Percentiles rank a stretch among this genome's conserved stretches.
Conservation (phyloP, 139 green algal species). For the Zygnema circumcarinatum region DNA sequence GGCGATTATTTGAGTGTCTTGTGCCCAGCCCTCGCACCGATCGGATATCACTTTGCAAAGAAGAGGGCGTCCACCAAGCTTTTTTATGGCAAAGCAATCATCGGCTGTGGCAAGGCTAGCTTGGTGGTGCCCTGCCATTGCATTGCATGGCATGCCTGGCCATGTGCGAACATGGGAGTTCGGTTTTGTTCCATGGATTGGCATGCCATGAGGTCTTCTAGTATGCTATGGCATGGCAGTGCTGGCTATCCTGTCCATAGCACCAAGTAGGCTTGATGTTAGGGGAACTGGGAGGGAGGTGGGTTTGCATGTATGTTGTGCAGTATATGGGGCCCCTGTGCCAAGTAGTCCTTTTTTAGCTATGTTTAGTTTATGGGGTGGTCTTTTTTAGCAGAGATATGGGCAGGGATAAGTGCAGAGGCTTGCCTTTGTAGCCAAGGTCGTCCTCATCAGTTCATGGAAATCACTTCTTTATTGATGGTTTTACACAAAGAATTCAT, state of each 20-base stretch:
- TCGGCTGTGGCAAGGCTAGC: neutral
- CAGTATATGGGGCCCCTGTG: too few relatives aligned
- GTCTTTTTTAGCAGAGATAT: too few relatives aligned
- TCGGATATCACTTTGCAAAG: neutral
- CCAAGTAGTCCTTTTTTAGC: too few relatives aligned
- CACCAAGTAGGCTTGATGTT: neutral
- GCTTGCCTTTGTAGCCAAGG: too few relatives aligned
- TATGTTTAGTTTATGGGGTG: too few relatives aligned
- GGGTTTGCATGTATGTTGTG: neutral
- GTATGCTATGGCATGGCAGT: neutral
- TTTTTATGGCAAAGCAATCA: neutral
- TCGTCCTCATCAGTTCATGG: too few relatives aligned
- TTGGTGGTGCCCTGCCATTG: neutral
- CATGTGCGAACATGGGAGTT: neutral
- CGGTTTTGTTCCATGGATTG: neutral
- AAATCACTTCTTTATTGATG: too few relatives aligned
- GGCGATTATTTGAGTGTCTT: neutral
- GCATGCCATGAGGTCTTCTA: neutral
- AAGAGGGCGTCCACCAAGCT: neutral
- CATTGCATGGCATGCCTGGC: neutral
- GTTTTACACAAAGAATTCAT: too few relatives aligned
- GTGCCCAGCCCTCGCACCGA: neutral
- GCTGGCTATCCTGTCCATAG: neutral
- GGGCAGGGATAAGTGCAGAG: too few relatives aligned
- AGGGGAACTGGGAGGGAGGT: neutral